Evolutionary conservation across 306 rosid species (phyloP), one percentile per base, ranked within the genome.

Genomic region (Casuarina equisetifolia): DNA sequence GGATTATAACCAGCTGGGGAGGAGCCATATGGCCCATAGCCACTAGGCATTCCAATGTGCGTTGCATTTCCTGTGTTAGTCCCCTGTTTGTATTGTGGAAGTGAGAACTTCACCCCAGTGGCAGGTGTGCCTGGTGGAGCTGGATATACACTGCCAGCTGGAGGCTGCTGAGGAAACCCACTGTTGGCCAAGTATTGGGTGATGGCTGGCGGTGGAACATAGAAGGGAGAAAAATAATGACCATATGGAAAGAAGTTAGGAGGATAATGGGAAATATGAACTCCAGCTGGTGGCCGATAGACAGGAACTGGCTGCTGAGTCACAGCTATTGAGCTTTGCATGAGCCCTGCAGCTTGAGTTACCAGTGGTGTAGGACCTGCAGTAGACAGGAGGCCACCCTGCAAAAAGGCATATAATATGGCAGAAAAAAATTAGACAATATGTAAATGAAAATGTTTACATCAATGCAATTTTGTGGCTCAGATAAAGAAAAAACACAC

Each of bases 101-200:
- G 84, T 74, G 97, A 91, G 85, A 88, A 95, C 88, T 95, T 95
- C 78, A 95, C 87, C 80, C 94, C 94, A 4, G 92, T 59, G 39
- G 90, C 75, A 58, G 94, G 89, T 64, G 90, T 88, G 45, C 91
- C 82, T 19, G 88, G 83, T 20, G 97, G 92, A 74, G 97, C 85
- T 48, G 95, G 91, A 86, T 91, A 95, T 63, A 95, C 87, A 62
- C 87, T 82, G 81, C 90, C 88, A 59, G 93, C 92, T 75, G 89
- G 97, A 84, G 97, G 97, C 81, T 91, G 99, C 78, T 89, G 99
- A 61, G 97, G 91, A 88, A 87, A 95, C 20, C 89, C 87, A 69
- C 96, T 94, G 73, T 92, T 95, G 71, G 97, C 96, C 90, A 92
- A 48, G 87, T 85, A 91, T 79, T 91, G 99, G 88, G 91, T 97